A percentile compares a stretch with the other conserved stretches of the same genome.
phyloP scores from a whole-genome alignment of 2,329 filamentous ascomycete genomes.

The Diplocarpon rosae region DNA sequence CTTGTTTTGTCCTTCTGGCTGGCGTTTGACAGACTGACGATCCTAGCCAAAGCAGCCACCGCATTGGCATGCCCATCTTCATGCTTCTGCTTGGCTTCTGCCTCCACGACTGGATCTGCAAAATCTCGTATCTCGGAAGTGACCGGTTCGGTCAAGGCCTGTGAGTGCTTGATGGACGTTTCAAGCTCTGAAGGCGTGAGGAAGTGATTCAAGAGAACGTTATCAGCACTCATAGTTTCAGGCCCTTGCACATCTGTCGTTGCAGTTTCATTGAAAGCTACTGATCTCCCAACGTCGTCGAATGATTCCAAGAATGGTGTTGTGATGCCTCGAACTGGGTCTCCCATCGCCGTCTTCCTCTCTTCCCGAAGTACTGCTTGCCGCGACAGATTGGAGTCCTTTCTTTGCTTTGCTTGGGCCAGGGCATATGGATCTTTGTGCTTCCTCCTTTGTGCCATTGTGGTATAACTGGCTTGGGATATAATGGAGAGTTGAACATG shows the following conservation, averaged over 20 bases:
- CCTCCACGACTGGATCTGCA: constrained; percentile 34
- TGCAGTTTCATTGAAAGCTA: constrained; percentile 9
- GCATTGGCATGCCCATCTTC: constrained; percentile 53
- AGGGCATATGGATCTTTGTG: constrained; percentile 74
- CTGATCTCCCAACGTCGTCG: constrained; percentile 40
- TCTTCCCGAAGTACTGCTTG: constrained; percentile 57
- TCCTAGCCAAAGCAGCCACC: constrained; percentile 64
- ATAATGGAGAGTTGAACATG: constrained; percentile 44
- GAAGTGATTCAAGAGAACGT: constrained; percentile 62
- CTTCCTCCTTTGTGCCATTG: constrained; percentile 48
- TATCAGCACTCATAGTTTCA: constrained; percentile 34
- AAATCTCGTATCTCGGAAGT: constrained; percentile 26
- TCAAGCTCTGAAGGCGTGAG: constrained; percentile 58
- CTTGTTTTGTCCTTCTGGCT: constrained; percentile 69
- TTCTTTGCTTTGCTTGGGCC: constrained; percentile 72
- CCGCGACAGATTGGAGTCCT: constrained; percentile 69
- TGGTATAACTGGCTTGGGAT: constrained; percentile 53
- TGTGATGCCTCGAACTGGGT: constrained; percentile 65
- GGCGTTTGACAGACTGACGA: constrained; percentile 65
- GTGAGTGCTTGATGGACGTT: constrained; percentile 54
- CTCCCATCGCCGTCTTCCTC: constrained; percentile 55
- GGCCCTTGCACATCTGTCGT: constrained; percentile 33
- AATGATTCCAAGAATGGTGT: constrained; percentile 82
- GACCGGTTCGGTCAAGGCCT: constrained; percentile 52
- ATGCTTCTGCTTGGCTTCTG: constrained; percentile 32